A percentile compares a stretch with the other conserved stretches of the same genome.
These are phyloP conservation scores for Penicillium lividum DNA, from an alignment of 495 filamentous ascomycete species.

Conservation along the genomic window DNA sequence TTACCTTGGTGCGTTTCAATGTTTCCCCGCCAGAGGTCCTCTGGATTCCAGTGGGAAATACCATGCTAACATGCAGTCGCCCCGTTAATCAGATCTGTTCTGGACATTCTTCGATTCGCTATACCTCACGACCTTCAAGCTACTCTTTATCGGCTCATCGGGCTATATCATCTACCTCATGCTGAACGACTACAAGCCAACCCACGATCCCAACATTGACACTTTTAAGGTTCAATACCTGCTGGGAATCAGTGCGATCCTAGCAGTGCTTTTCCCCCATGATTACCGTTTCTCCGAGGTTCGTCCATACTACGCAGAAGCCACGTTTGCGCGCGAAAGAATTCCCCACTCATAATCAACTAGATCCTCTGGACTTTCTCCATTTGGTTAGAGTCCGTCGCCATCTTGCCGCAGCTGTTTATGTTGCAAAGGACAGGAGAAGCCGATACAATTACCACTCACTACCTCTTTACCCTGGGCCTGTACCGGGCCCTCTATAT, in stretches of 20 bases:
- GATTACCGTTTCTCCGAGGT: constrained; percentile 69
- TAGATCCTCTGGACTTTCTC: constrained; percentile 95
- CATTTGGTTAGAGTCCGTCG: constrained; percentile 95
- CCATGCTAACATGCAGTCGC: constrained; percentile 10
- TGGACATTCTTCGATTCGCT: constrained; percentile 76
- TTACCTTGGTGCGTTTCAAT: constrained; percentile 69
- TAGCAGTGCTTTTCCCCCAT: constrained; percentile 84
- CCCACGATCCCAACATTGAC: constrained; percentile 91
- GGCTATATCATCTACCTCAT: constrained; percentile 95
- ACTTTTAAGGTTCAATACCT: constrained; percentile 96
- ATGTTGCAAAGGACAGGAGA: constrained; percentile 97
- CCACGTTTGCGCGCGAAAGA: background rate
- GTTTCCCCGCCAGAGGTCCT: background rate
- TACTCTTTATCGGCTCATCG: constrained; percentile 88
- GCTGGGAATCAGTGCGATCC: constrained; percentile 70
- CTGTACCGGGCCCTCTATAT: constrained; percentile 92
- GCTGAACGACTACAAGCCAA: constrained; percentile 93
- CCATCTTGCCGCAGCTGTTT: constrained; percentile 95
- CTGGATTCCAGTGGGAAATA: background rate
- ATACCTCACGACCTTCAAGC: constrained; percentile 94
- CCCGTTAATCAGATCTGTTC: constrained; percentile 67
- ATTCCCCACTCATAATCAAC: constrained; percentile 11
- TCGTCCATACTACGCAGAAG: constrained; percentile 6
- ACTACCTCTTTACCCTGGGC: constrained; percentile 96
- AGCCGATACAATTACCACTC: constrained; percentile 96